A percentile compares a stretch with the other conserved stretches of the same genome.
Evolutionary conservation across 495 filamentous ascomycete species (phyloP).

Genomic region (Parmelia sp.): DNA sequence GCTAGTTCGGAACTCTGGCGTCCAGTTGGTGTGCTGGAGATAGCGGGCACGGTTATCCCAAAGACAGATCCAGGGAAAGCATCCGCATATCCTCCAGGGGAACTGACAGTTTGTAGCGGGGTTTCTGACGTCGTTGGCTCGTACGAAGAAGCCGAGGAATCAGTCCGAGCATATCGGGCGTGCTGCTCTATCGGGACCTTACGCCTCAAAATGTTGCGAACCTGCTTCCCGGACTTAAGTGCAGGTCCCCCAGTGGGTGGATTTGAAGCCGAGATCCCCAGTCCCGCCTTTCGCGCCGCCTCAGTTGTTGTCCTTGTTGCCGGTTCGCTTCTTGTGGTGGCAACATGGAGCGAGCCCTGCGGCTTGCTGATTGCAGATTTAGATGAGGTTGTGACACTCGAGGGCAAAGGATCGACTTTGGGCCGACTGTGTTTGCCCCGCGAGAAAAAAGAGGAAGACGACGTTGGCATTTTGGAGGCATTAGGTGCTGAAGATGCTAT

Average conservation of each 20-base stretch:
- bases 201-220: constrained; percentile 25
- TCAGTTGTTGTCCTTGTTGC: constrained; percentile 6
- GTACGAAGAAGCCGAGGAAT: constrained; percentile 25
- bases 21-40: constrained; percentile 12
- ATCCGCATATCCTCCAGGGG: constrained; percentile 21
- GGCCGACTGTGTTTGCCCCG: constrained; percentile 20
- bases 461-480: constrained; percentile 19
- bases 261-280: constrained; percentile 2
- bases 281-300: neutral
- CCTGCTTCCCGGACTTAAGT: constrained; percentile 15
- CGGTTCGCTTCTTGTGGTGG: constrained; percentile 11
- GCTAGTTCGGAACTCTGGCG: constrained; percentile 20
- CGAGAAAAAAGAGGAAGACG: constrained; percentile 26
- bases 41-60: constrained; percentile 24
- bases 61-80: constrained; percentile 22
- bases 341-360: constrained; percentile 11
- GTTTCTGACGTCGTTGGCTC: constrained; percentile 17
- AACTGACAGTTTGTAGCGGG: constrained; percentile 16
- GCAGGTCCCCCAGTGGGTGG: constrained; percentile 3
- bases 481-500: constrained; percentile 22
- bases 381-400: constrained; percentile 8
- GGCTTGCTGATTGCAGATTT: constrained; percentile 10
- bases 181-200: constrained; percentile 25
- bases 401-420: constrained; percentile 3
- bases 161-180: constrained; percentile 21